phyloP scores from a whole-genome alignment of 1,139 yeast genomes.

The Petasospora rhodanensis region DNA sequence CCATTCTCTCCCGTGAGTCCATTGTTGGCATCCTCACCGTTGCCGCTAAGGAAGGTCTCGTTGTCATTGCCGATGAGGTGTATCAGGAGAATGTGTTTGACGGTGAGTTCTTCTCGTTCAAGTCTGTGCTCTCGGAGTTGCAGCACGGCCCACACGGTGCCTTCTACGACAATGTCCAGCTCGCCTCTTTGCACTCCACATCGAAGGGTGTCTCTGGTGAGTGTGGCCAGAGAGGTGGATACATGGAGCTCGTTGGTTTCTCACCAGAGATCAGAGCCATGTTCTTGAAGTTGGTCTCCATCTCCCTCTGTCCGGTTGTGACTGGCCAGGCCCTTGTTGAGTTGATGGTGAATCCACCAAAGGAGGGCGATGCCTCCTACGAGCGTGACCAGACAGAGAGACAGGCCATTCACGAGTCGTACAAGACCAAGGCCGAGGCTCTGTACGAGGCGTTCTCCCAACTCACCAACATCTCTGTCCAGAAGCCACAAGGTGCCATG shows the following conservation, averaged over 20 bases:
- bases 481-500: constrained; percentile 96
- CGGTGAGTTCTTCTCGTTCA: constrained; percentile 61
- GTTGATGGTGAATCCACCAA: constrained; percentile 90
- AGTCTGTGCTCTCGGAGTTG: constrained; percentile 61
- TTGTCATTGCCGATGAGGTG: constrained; percentile 96
- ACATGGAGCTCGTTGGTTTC: constrained; percentile 90
- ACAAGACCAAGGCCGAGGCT: constrained; percentile 56
- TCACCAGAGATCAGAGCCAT: constrained; percentile 61
- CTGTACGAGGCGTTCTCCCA: constrained; percentile 66
- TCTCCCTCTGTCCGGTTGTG: constrained; percentile 89
- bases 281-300: constrained; percentile 80
- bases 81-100: constrained; percentile 87
- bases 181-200: constrained; percentile 92
- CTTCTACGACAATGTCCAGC: constrained; percentile 65
- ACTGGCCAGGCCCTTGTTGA: constrained; percentile 92
- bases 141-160: constrained; percentile 44
- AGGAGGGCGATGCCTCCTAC: constrained; percentile 70
- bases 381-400: constrained; percentile 62
- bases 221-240: constrained; percentile 99
- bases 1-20: constrained; percentile 60
- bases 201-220: constrained; percentile 97
- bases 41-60: constrained; percentile 81
- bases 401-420: constrained; percentile 52
- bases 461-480: constrained; percentile 81
- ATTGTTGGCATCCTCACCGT: constrained; percentile 68